Conservation (phyloP, 2,329 filamentous ascomycete species). For the Plectosphaerella sp. region DNA sequence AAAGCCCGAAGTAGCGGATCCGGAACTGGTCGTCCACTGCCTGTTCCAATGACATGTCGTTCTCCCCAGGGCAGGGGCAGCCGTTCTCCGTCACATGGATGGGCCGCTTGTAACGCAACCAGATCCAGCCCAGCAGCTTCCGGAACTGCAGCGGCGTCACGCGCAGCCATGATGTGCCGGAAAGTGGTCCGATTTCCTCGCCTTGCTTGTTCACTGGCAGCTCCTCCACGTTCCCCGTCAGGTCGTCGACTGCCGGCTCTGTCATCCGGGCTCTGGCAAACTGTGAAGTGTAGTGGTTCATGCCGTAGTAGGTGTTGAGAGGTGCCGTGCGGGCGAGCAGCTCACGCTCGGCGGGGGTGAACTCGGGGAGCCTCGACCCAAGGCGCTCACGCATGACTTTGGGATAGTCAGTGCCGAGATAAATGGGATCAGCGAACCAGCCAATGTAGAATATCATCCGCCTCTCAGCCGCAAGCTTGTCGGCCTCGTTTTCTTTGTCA, state of each 20-base stretch:
- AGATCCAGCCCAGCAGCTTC: conserved; percentile 21
- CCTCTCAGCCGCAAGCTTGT: conserved; percentile 25
- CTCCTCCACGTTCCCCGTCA: conserved; percentile 17
- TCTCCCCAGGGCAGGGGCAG: conserved; percentile 20
- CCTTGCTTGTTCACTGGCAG: conserved; percentile 21
- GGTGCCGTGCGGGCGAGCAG: conserved; percentile 16
- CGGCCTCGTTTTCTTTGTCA: conserved; percentile 17
- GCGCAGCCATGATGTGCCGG: conserved; percentile 6
- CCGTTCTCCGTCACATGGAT: conserved; percentile 26
- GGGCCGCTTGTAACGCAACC: conserved; percentile 18
- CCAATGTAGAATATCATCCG: conserved; percentile 32
- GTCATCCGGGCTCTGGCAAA: conserved; percentile 22
- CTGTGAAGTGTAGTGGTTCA: conserved; percentile 35
- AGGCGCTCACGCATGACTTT: conserved; percentile 20
- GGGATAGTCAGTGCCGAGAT: conserved; percentile 18
- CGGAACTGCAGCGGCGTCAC: conserved; percentile 19
- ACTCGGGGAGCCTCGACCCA: conserved; percentile 21
- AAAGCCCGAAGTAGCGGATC: conserved; percentile 14
- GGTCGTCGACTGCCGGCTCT: conserved; percentile 18
- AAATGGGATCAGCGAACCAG: conserved; percentile 34
- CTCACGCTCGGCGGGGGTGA: conserved; percentile 19
- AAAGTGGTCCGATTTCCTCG: conserved; percentile 9
- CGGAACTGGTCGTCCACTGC: conserved; percentile 12
- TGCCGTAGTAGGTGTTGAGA: conserved; percentile 30
- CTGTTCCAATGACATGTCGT: conserved; percentile 6